Evolutionary conservation across 768 basidiomycete genomes (phyloP).

Genomic region (Calocybe gangraenosa): DNA sequence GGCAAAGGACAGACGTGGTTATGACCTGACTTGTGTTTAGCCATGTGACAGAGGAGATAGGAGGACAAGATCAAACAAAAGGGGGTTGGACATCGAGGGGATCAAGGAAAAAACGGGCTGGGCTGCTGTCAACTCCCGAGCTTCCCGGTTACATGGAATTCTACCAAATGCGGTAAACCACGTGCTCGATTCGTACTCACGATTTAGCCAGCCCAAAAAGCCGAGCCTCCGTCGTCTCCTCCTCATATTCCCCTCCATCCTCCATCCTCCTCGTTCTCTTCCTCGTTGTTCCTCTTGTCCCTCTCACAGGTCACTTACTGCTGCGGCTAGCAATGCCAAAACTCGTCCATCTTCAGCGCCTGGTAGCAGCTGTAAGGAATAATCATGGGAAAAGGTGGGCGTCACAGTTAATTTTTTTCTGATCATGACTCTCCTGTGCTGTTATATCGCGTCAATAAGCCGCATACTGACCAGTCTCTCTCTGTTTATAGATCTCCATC

Average conservation of each 20-base stretch:
- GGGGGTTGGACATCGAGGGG: not conserved
- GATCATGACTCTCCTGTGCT: not conserved
- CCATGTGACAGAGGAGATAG: not conserved
- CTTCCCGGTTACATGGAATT: slow-evolving; percentile 1
- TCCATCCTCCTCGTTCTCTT: not conserved
- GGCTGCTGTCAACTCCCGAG: not conserved
- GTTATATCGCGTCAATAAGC: too few relatives aligned
- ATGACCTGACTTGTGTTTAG: too few relatives aligned
- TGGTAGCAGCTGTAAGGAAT: slow-evolving; percentile 2
- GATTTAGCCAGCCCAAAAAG: not conserved
- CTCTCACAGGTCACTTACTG: not conserved
- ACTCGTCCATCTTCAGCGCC: slow-evolving; percentile 3
- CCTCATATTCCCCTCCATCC: not conserved
- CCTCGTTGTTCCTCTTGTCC: not conserved
- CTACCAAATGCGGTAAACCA: slow-evolving; percentile 6
- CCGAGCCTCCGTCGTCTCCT: not conserved
- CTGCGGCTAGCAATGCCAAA: not conserved
- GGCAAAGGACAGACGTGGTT: too few relatives aligned
- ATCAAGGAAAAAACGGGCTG: not conserved
- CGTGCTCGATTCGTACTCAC: slow-evolving; percentile 1
- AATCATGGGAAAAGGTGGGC: slow-evolving; percentile 5
- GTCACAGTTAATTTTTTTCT: not conserved
- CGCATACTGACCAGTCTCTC: too few relatives aligned
- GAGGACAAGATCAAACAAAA: not conserved
- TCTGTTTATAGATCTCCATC: not conserved